A percentile compares a stretch with the other conserved stretches of the same genome.
These are phyloP conservation scores for Fusarium lateritium DNA, from an alignment of 2,329 filamentous ascomycete species.

Conservation along the genomic window DNA sequence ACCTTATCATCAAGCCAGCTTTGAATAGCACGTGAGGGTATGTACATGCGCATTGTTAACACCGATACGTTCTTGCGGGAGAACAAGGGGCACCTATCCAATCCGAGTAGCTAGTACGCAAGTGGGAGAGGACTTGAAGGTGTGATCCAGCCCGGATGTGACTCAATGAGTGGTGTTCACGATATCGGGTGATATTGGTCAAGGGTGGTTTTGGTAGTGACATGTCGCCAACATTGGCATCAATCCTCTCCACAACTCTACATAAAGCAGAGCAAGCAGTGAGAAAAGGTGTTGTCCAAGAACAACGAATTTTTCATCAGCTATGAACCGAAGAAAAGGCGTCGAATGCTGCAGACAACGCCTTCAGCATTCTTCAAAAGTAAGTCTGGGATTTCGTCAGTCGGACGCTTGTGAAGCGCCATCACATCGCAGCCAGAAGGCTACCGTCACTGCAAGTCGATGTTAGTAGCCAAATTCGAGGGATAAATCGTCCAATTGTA, in stretches of 20 bases:
- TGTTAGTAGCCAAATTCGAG: slow-evolving; percentile 47
- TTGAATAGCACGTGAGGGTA: too few species aligned
- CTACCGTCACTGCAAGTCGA: slow-evolving; percentile 49
- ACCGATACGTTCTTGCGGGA: too few species aligned
- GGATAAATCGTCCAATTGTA: slow-evolving; percentile 46
- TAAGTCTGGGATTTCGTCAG: slow-evolving; percentile 17
- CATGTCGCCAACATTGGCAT: too few species aligned
- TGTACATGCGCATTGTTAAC: too few species aligned
- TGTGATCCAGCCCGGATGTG: too few species aligned
- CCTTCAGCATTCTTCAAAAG: slow-evolving; percentile 1
- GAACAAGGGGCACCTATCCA: too few species aligned
- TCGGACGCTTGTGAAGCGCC: slow-evolving; percentile 1
- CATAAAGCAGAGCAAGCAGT: slow-evolving; percentile 64
- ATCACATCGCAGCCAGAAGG: slow-evolving; percentile 29
- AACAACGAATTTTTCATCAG: slow-evolving; percentile 42
- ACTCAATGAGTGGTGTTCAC: not conserved
- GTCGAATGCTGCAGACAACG: slow-evolving; percentile 17
- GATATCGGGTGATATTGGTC: not conserved
- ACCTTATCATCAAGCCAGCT: not conserved
- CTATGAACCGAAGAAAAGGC: slow-evolving; percentile 29
- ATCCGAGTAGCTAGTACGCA: too few species aligned
- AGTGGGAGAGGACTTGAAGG: too few species aligned
- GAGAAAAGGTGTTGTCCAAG: slow-evolving; percentile 62
- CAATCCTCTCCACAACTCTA: slow-evolving; percentile 65
- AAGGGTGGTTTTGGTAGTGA: not conserved